Evolutionary conservation across 441 rosid species (phyloP), one percentile per base, ranked within the genome.

Genomic region (Populus trichocarpa): DNA sequence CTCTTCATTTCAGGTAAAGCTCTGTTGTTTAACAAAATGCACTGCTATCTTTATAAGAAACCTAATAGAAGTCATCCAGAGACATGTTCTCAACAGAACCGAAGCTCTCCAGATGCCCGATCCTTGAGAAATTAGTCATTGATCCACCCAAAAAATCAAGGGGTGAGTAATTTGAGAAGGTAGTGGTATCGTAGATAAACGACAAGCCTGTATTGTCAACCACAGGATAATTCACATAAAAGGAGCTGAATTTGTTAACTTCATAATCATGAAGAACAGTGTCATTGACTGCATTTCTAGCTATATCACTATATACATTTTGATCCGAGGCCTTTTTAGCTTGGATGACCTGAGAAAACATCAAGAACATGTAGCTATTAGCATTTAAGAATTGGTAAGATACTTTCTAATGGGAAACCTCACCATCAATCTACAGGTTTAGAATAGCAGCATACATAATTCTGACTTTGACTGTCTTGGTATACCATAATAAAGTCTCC

Each of bases 131-230:
- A 81, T 79, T 85, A 67, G 90, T 89, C 82, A 87, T 83, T 32
- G 92, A 87, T 79, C 96, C 98, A 6, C 97, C 95, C 80, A 90
- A 84, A 79, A 90, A 94, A 83, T 96, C 99, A n/a, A 94, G 91
- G 1, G 98, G 96, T 4, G 89, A 88, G 81, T 91, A 96, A 36
- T 91, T 84, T 3, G 95, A 85, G 85, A 91, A 87, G 65, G 84
- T 81, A 33, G 92, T 87, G 25, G 97, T 93, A 86, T 96, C 99
- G 25, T 96, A 96, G 81, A 96, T 83, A 38, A 90, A 96, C 1
- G 99, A 90, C 79, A 89, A 86, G 32, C 85, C 86, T 3, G 83
- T 36, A 10, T 86, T 87, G 16, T 88, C 90, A 76, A 85, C 74
- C 32, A 76, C 69, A 0, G 94, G 97, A 80, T 90, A 86, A 79